phyloP scores from a whole-genome alignment of 169 alveolate genomes.

The Babesia bigemina region DNA sequence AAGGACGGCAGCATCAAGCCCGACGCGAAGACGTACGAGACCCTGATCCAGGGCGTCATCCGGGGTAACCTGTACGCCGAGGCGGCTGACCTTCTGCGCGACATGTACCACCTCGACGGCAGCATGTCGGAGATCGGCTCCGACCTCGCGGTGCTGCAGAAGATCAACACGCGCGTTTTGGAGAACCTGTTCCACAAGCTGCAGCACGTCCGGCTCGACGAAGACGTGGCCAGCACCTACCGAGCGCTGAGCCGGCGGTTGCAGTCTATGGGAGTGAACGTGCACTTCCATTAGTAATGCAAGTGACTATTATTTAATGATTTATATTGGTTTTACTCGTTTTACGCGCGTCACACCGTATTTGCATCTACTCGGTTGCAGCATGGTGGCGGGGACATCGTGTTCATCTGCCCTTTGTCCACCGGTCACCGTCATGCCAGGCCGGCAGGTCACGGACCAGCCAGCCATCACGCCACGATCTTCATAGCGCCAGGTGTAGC shows the following conservation, averaged over 20 bases:
- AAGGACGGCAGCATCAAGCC: conserved; percentile 65
- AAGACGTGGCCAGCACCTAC: conserved; percentile 7
- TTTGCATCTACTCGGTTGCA: no score
- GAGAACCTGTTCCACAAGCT: conserved; percentile 52
- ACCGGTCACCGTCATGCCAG: no score
- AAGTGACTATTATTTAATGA: conserved; percentile 23
- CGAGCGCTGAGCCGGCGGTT: conserved; percentile 26
- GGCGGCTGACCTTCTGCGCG: conserved; percentile 57
- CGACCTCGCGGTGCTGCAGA: conserved; percentile 23
- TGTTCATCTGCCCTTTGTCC: no score
- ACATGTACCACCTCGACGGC: conserved; percentile 48
- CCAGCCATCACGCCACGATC: no score
- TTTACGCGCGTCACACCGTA: background rate
- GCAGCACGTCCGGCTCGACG: conserved; percentile 18
- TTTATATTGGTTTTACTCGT: background rate
- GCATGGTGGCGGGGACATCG: no score
- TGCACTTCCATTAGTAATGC: conserved; percentile 22
- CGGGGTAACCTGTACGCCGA: conserved; percentile 55
- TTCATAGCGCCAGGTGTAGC: no score
- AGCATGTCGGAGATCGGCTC: conserved; percentile 12
- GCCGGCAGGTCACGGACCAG: no score
- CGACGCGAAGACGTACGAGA: conserved; percentile 78
- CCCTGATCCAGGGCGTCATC: conserved; percentile 56
- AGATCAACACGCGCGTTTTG: conserved; percentile 47
- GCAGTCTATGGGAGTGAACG: conserved; percentile 33